Evolutionary conservation across 192 early-diverging fungal genomes (phyloP), one percentile per base, ranked within the genome.

Genomic region (Spizellomyces punctatus): DNA sequence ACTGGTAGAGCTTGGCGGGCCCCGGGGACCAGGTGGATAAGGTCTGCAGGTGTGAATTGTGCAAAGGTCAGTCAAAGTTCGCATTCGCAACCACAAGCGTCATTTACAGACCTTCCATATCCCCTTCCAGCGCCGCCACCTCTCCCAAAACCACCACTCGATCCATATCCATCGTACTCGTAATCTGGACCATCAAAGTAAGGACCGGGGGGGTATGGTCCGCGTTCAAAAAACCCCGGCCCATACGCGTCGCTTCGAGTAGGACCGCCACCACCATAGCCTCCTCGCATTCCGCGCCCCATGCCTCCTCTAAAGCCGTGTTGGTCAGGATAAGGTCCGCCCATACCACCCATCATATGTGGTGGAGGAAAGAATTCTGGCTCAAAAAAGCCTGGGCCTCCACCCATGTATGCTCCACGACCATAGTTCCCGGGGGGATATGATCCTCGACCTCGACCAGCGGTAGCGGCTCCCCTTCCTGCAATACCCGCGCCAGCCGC

Each of bases 341-440:
- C 59, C 27, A 36, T 36, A 60, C 50, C 50, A 57, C 70, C 70
- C 70, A 72, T 72, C 72, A 74, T 74, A 8, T 44, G 64, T n/a
- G 64, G 56, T 10, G 64, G 57, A 8, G 64, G 64, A 56, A 42
- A 74, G 64, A 74, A 74, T 43, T 74, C 72, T 12, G 72, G 55
- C 2, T 54, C 43, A 12, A 14, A 58, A 63, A 60, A 74, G n/a
- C 57, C 63, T 27, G 64, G 64, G 27, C 27, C 27, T 36, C 27
- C 27, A 10, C 60, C 60, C 63, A 67, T 67, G 64, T 22, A 66
- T 27, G 21, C 63, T 41, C 64, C 64, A 41, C 12, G 45, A 43
- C 47, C 64, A 6, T 65, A 49, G 16, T 16, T 14, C 2, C 12
- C 59, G 0, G 59, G 14, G 5, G 64, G 45, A 42, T 42, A 19